Conservation (phyloP, 768 basidiomycete genomes). For the Imleria badia region DNA sequence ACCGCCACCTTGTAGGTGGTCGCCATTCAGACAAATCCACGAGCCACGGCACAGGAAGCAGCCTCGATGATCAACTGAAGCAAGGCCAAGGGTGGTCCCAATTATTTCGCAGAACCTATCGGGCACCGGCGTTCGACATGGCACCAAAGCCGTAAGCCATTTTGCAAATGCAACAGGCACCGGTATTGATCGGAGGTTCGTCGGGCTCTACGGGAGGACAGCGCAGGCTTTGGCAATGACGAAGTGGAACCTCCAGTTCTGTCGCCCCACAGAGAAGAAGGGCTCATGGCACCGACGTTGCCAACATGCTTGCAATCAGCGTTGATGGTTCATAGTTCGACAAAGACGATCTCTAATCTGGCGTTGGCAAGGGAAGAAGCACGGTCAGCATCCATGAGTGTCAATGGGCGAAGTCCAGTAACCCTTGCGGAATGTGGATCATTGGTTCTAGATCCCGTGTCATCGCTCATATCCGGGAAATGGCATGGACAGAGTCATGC, state of each 20-base stretch:
- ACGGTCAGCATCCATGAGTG: conserved; percentile 4
- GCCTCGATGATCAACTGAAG: too few relatives aligned
- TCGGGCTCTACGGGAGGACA: too few relatives aligned
- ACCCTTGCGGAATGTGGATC: conserved; percentile 12
- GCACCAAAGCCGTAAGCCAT: too few relatives aligned
- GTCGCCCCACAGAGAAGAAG: neutral
- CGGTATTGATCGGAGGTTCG: neutral
- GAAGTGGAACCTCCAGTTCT: neutral
- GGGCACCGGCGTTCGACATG: neutral
- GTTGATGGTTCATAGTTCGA: conserved; percentile 4
- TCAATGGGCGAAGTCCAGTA: neutral
- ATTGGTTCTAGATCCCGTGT: neutral
- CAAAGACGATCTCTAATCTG: neutral
- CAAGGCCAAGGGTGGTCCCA: too few relatives aligned
- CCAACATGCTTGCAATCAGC: neutral
- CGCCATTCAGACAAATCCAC: too few relatives aligned
- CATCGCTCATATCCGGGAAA: conserved; percentile 1
- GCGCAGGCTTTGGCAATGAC: neutral
- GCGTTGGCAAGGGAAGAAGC: neutral
- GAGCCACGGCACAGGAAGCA: too few relatives aligned
- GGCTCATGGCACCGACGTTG: neutral
- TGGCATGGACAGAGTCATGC: neutral
- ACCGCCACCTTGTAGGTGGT: too few relatives aligned
- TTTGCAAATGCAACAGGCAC: neutral
- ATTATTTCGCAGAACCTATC: neutral